Evolutionary conservation across 2,329 filamentous ascomycete species (phyloP).

Genomic region (Saccharata proteae): DNA sequence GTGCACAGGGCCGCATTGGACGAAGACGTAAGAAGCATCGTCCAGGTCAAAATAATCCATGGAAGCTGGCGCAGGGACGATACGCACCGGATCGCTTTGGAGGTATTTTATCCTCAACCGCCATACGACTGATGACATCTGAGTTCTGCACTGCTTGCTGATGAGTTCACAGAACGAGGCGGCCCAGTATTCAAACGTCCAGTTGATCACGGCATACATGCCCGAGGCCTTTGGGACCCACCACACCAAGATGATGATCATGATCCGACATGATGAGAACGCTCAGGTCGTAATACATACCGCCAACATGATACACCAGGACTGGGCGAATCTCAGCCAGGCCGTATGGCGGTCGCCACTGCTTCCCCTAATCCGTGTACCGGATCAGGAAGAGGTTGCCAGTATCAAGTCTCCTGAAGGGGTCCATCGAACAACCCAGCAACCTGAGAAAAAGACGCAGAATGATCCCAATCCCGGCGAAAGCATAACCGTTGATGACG

Average conservation of each 20-base stretch:
- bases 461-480: no score
- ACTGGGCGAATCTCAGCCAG: conserved; percentile 84
- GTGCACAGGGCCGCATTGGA: conserved; percentile 38
- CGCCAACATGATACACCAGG: conserved; percentile 78
- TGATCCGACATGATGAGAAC: conserved; percentile 63
- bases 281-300: conserved; percentile 78
- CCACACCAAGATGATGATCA: conserved; percentile 76
- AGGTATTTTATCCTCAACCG: conserved; percentile 33
- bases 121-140: background rate
- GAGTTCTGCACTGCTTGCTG: background rate
- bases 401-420: background rate
- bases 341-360: conserved; percentile 67
- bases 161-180: conserved; percentile 43
- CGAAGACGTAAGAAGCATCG: conserved; percentile 38
- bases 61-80: conserved; percentile 60
- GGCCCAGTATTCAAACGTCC: conserved; percentile 51
- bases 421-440: no score
- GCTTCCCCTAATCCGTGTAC: conserved; percentile 39
- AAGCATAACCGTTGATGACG: no score
- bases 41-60: conserved; percentile 49
- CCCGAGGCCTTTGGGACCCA: conserved; percentile 80
- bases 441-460: no score
- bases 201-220: conserved; percentile 63
- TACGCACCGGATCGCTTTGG: conserved; percentile 41
- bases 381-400: no score